Percentiles rank a stretch among this genome's conserved stretches.
These are phyloP conservation scores for Mortierella sp. DNA, from an alignment of 371 early-diverging fungal genomes.

Conservation along the genomic window DNA sequence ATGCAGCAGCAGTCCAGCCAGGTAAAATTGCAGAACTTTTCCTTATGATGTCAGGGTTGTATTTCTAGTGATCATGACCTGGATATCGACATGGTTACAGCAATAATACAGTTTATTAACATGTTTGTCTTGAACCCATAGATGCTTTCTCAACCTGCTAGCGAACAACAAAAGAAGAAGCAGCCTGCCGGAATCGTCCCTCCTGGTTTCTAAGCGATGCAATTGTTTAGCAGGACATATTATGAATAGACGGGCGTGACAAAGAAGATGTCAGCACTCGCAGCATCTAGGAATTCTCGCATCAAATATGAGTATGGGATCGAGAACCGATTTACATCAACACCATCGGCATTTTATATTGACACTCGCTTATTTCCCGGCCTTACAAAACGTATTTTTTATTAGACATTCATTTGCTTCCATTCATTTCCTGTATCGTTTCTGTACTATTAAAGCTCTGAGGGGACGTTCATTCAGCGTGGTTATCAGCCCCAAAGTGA, in stretches of 20 bases:
- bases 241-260: not conserved
- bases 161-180: constrained; percentile 52
- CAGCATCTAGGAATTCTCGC: constrained; percentile 1
- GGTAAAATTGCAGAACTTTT: constrained; percentile 30
- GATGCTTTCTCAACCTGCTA: constrained; percentile 50
- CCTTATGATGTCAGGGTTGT: too few species aligned
- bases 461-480: not conserved
- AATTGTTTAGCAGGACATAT: constrained; percentile 1
- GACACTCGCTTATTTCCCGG: constrained; percentile 7
- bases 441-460: constrained; percentile 3
- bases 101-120: not conserved
- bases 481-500: not conserved
- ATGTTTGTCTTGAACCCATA: not conserved
- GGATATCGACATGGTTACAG: too few species aligned
- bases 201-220: constrained; percentile 46
- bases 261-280: constrained; percentile 1
- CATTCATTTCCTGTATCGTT: constrained; percentile 22
- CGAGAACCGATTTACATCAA: not conserved
- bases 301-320: not conserved
- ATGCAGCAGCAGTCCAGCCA: constrained; percentile 68
- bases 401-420: constrained; percentile 9
- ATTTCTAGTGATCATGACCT: too few species aligned
- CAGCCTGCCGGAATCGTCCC: constrained; percentile 51
- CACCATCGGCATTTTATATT: not conserved
- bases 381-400: not conserved